Percentiles rank a stretch among this genome's conserved stretches.
phyloP scores from a whole-genome alignment of 495 filamentous ascomycete genomes.

The Aspergillus bertholletiae region DNA sequence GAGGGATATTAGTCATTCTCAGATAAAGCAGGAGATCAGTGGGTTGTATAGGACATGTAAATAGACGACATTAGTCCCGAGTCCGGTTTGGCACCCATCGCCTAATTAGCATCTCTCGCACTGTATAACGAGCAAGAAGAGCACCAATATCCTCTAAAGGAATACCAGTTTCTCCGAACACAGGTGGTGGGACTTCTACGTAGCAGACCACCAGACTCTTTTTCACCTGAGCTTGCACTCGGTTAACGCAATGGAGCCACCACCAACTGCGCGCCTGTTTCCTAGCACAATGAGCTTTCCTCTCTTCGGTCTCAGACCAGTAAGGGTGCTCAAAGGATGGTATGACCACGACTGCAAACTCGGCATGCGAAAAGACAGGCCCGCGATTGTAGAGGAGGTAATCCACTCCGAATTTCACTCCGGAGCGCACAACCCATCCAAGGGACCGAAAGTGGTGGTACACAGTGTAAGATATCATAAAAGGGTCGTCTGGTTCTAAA shows the following conservation, averaged over 20 bases:
- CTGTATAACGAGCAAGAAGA: slow-evolving; percentile 66
- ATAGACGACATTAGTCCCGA: slow-evolving; percentile 47
- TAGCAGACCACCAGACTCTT: slow-evolving; percentile 87
- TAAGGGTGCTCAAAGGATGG: slow-evolving; percentile 75
- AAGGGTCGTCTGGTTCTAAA: slow-evolving; percentile 69
- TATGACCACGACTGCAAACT: slow-evolving; percentile 81
- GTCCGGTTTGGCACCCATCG: slow-evolving; percentile 83
- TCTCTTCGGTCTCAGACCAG: slow-evolving; percentile 59
- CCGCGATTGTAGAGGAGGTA: slow-evolving; percentile 93
- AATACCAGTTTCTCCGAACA: slow-evolving; percentile 11
- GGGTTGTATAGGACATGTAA: neutral
- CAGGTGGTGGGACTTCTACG: slow-evolving; percentile 82
- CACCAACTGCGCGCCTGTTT: slow-evolving; percentile 68
- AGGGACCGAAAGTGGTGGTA: slow-evolving; percentile 97
- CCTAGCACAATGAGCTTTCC: slow-evolving; percentile 39
- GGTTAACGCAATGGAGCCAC: slow-evolving; percentile 88
- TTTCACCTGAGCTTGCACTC: slow-evolving; percentile 82
- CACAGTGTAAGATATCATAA: slow-evolving; percentile 78
- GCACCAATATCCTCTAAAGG: slow-evolving; percentile 50
- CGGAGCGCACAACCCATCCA: slow-evolving; percentile 92
- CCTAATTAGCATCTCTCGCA: slow-evolving; percentile 77
- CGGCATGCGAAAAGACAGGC: slow-evolving; percentile 88
- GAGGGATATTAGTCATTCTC: neutral
- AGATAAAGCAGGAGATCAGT: neutral
- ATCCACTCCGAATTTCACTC: slow-evolving; percentile 93